A percentile compares a stretch with the other conserved stretches of the same genome.
Evolutionary conservation across 768 basidiomycete species (phyloP).

Genomic region (Daedalea quercina): DNA sequence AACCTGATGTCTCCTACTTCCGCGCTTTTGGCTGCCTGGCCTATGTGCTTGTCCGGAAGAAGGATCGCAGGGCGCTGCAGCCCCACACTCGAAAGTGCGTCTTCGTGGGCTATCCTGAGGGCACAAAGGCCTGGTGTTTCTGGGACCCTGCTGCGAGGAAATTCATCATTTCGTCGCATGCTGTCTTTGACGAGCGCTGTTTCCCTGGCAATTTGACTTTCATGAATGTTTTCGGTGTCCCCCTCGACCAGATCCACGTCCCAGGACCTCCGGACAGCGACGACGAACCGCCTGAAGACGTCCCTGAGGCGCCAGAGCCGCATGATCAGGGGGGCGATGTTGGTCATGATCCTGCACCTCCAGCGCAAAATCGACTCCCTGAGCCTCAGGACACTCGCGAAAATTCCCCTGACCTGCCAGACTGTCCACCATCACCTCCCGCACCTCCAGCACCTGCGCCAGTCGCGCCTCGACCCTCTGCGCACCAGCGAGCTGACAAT

Average conservation of each 20-base stretch:
- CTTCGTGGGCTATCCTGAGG: slow-evolving; percentile 16
- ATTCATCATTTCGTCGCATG: slow-evolving; percentile 7
- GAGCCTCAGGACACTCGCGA: slow-evolving; percentile 1
- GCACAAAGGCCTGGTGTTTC: slow-evolving; percentile 7
- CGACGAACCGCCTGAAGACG: background rate
- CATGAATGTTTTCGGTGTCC: slow-evolving; percentile 3
- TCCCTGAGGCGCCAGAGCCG: background rate
- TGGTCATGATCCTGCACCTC: slow-evolving; percentile 7
- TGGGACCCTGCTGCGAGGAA: slow-evolving; percentile 10
- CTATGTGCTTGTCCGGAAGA: slow-evolving; percentile 31
- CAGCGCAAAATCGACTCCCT: slow-evolving; percentile 1
- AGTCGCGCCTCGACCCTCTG: slow-evolving; percentile 1
- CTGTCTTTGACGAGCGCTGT: slow-evolving; percentile 7
- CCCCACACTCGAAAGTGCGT: slow-evolving; percentile 26
- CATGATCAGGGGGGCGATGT: slow-evolving; percentile 8
- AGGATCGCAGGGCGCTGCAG: slow-evolving; percentile 23
- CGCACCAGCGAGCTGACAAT: background rate
- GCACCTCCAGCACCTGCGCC: too few relatives aligned
- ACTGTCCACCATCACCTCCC: too few relatives aligned
- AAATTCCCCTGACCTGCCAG: too few relatives aligned
- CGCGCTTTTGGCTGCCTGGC: slow-evolving; percentile 32
- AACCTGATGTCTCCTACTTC: slow-evolving; percentile 26
- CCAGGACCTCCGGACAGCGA: background rate
- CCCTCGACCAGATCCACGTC: slow-evolving; percentile 3
- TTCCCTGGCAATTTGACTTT: slow-evolving; percentile 7